phyloP scores from a whole-genome alignment of 2,329 filamentous ascomycete genomes.

The Colletotrichum sp. region DNA sequence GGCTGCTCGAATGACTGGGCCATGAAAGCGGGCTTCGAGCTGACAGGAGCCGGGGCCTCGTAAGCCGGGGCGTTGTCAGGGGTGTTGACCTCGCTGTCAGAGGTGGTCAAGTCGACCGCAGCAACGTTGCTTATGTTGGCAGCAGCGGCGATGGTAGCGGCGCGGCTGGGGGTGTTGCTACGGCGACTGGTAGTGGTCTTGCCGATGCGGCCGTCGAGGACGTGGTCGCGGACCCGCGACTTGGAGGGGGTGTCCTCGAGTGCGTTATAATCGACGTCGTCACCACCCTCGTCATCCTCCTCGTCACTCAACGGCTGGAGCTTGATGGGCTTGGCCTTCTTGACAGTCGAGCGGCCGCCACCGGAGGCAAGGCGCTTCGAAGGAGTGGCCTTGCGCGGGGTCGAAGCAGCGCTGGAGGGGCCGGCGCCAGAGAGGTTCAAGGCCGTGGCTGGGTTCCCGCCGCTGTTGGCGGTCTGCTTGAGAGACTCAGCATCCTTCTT shows the following conservation, averaged over 20 bases:
- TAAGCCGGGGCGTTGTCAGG: constrained; percentile 6
- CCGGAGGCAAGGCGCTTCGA: constrained; percentile 18
- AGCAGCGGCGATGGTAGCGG: constrained; percentile 22
- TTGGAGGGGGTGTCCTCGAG: constrained; percentile 43
- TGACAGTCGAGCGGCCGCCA: constrained; percentile 11
- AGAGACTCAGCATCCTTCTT: constrained; percentile 58
- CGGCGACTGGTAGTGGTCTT: neutral
- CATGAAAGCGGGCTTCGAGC: neutral
- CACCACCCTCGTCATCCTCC: constrained; percentile 25
- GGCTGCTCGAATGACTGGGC: neutral
- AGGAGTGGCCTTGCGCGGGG: constrained; percentile 26
- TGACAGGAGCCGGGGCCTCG: neutral
- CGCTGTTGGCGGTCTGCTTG: constrained; percentile 45
- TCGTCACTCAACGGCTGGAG: constrained; percentile 31
- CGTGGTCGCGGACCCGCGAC: constrained; percentile 15
- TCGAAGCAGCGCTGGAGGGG: constrained; percentile 29
- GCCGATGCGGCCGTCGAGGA: constrained; percentile 11
- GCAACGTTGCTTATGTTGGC: constrained; percentile 9
- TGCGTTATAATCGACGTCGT: constrained; percentile 33
- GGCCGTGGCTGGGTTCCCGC: constrained; percentile 49
- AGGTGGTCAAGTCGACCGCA: constrained; percentile 21
- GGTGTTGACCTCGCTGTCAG: constrained; percentile 23
- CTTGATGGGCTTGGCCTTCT: constrained; percentile 11
- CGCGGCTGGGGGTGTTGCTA: constrained; percentile 18
- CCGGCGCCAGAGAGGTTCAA: constrained; percentile 32